These are phyloP conservation scores for Thyridium curvatum DNA, from an alignment of 2,329 filamentous ascomycete genomes.

Conservation along the genomic window DNA sequence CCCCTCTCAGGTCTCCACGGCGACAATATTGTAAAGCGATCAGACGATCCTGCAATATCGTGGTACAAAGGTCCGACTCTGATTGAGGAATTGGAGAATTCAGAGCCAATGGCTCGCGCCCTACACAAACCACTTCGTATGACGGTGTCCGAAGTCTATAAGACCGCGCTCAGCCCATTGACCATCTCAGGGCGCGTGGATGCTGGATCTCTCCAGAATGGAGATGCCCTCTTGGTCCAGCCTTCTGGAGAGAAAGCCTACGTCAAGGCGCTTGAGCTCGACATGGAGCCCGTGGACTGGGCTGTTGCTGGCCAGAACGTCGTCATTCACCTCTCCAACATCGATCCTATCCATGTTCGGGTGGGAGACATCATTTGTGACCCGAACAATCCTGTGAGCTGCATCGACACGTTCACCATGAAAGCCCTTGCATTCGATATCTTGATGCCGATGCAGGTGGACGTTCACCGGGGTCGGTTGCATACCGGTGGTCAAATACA, in stretches of 20 bases:
- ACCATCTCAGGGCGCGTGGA: constrained; percentile 85
- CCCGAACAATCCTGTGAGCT: constrained; percentile 58
- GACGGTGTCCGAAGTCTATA: constrained; percentile 82
- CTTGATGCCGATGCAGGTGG: constrained; percentile 80
- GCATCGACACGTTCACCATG: constrained; percentile 67
- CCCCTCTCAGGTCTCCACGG: constrained; percentile 86
- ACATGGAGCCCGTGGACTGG: constrained; percentile 60
- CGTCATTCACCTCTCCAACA: constrained; percentile 74
- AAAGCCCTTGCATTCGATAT: constrained; percentile 89
- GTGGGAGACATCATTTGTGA: constrained; percentile 84
- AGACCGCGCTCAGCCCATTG: constrained; percentile 72
- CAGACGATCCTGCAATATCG: constrained; percentile 47
- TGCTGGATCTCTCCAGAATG: constrained; percentile 74
- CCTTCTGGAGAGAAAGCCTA: constrained; percentile 76
- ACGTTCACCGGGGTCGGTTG: constrained; percentile 80
- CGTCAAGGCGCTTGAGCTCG: constrained; percentile 75
- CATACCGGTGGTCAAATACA: constrained; percentile 71
- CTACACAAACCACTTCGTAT: constrained; percentile 77
- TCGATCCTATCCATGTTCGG: constrained; percentile 76
- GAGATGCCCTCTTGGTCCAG: constrained; percentile 72
- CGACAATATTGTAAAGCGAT: constrained; percentile 68
- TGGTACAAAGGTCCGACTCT: constrained; percentile 83
- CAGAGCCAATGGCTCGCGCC: constrained; percentile 64
- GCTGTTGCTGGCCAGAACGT: constrained; percentile 72
- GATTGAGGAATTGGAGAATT: constrained; percentile 78